phyloP scores from a whole-genome alignment of 306 rosid genomes.

The Inga laurina region DNA sequence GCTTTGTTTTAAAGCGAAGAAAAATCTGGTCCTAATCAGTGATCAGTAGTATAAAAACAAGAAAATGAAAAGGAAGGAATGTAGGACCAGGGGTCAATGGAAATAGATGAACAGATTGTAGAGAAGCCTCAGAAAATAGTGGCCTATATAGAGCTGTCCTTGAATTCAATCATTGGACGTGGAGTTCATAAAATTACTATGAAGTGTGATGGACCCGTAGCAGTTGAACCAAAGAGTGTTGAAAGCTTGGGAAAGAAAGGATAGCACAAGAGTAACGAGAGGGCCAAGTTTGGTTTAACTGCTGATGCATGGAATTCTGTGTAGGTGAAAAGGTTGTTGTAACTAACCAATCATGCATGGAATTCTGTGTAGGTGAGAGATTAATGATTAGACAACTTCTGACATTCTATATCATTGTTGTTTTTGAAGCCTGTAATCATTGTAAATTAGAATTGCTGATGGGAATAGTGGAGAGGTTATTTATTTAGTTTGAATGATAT shows the following conservation, averaged over 20 bases:
- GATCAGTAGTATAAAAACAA: not conserved
- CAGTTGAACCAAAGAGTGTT: not conserved
- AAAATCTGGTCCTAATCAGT: not conserved
- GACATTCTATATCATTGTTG: not conserved
- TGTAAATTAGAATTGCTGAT: not conserved
- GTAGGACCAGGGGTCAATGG: not conserved
- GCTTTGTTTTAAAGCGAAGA: not conserved
- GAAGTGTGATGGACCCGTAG: not conserved
- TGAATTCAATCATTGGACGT: not conserved
- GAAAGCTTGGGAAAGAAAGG: not conserved
- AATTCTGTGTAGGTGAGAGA: not conserved
- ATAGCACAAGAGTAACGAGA: not conserved
- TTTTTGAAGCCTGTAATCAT: not conserved
- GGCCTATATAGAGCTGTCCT: not conserved
- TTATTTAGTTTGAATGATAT: constrained; percentile 11
- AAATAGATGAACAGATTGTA: not conserved
- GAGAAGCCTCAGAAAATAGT: not conserved
- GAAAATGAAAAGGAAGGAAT: not conserved
- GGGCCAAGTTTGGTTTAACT: not conserved
- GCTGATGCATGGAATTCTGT: not conserved
- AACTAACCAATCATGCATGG: not conserved
- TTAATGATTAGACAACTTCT: not conserved
- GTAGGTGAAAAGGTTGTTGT: not conserved
- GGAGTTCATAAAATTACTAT: not conserved
- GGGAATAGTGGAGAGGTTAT: not conserved